Percentiles rank a stretch among this genome's conserved stretches.
Conservation (phyloP, 1,139 yeast genomes). For the Sugiyamaella sp. region DNA sequence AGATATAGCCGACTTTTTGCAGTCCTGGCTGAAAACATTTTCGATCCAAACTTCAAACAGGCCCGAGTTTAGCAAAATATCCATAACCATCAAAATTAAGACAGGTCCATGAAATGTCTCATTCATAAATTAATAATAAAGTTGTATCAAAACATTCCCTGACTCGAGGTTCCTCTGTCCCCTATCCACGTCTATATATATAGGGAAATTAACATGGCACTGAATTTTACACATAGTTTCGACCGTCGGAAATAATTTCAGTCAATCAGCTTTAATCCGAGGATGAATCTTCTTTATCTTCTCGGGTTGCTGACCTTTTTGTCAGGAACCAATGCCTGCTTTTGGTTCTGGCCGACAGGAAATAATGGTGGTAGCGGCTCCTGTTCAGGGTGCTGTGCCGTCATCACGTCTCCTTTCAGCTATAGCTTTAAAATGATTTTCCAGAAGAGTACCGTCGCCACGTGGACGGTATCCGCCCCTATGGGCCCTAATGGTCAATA, state of each 20-base stretch:
- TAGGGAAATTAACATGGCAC: neutral
- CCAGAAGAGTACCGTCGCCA: slow-evolving; percentile 27
- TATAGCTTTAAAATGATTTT: slow-evolving; percentile 31
- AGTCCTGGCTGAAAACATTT: too few relatives aligned
- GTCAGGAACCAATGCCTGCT: slow-evolving; percentile 29
- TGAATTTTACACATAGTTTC: neutral
- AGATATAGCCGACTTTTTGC: too few relatives aligned
- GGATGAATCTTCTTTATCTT: slow-evolving; percentile 24
- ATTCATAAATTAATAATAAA: slow-evolving; percentile 6
- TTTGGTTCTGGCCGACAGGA: slow-evolving; percentile 32
- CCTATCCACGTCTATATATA: slow-evolving; percentile 1
- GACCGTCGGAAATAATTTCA: neutral
- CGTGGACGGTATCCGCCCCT: slow-evolving; percentile 39
- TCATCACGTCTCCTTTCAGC: slow-evolving; percentile 30
- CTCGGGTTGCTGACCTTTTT: slow-evolving; percentile 26
- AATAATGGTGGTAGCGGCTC: slow-evolving; percentile 30
- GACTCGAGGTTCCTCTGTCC: neutral
- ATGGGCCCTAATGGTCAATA: slow-evolving; percentile 29
- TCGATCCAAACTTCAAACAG: neutral
- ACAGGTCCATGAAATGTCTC: slow-evolving; percentile 3
- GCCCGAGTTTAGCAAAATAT: neutral
- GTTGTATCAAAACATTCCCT: slow-evolving; percentile 1
- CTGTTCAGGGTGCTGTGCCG: slow-evolving; percentile 37
- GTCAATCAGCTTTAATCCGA: slow-evolving; percentile 10
- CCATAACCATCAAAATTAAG: neutral